Evolutionary conservation across 768 basidiomycete species (phyloP).

Genomic region (Boletus fagicola): DNA sequence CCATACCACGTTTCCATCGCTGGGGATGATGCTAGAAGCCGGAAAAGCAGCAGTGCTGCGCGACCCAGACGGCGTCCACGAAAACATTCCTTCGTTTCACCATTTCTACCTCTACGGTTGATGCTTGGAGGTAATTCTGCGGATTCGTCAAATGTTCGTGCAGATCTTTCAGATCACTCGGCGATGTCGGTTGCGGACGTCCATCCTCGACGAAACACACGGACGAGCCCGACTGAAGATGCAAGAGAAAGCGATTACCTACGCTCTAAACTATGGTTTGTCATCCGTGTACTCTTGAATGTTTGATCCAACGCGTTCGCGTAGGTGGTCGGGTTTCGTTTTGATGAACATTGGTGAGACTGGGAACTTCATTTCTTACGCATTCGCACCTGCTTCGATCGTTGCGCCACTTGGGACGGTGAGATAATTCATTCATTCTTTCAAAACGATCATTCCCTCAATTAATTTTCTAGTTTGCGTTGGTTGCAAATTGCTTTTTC

Average conservation of each 20-base stretch:
- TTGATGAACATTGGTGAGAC: slow-evolving; percentile 91
- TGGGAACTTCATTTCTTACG: slow-evolving; percentile 90
- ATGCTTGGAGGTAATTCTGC: slow-evolving; percentile 10
- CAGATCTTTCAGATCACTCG: slow-evolving; percentile 1
- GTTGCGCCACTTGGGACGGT: slow-evolving; percentile 97
- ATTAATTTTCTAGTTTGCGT: slow-evolving; percentile 59
- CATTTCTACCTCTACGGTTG: slow-evolving; percentile 34
- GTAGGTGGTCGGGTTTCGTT: slow-evolving; percentile 85
- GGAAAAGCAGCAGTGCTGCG: slow-evolving; percentile 22
- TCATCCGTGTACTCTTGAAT: slow-evolving; percentile 5
- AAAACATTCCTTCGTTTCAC: slow-evolving; percentile 36
- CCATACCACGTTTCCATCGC: slow-evolving; percentile 3
- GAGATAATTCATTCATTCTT: slow-evolving; percentile 29
- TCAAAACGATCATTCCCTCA: not conserved
- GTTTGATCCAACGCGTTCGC: slow-evolving; percentile 2
- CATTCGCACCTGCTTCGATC: slow-evolving; percentile 86
- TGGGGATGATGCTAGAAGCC: slow-evolving; percentile 29
- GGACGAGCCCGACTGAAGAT: slow-evolving; percentile 23
- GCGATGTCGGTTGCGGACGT: slow-evolving; percentile 42
- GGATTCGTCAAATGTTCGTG: not conserved
- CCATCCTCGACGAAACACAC: slow-evolving; percentile 22
- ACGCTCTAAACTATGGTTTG: slow-evolving; percentile 79
- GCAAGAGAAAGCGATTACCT: slow-evolving; percentile 73
- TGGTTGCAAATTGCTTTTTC: slow-evolving; percentile 95
- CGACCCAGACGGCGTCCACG: slow-evolving; percentile 23